Base-by-base conservation (phyloP, 305 asterid species). In the Fraxinus xanthoxyloides region DNA sequence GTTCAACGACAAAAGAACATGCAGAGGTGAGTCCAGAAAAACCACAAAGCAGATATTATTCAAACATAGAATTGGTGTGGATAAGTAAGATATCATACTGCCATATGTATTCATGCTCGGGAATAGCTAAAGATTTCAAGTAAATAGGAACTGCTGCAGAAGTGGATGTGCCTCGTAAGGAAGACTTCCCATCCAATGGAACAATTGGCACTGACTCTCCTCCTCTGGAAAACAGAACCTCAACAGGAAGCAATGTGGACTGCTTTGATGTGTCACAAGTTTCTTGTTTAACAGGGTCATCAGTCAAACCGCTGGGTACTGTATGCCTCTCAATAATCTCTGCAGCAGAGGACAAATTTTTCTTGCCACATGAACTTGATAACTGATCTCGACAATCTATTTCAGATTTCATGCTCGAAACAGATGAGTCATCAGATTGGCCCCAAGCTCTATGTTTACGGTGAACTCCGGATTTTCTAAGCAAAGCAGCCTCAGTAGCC, bases 401-500 rank as follows among this genome's bases (percentile, higher is more conserved):
- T 54, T 88, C 94, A 85, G 83, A 46, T 76, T 85, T 87, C 82
- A 83, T 72, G 77, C 76, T 89, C 35, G 88, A 83, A 65, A 79
- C 76, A 19, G 93, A 81, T 72, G 88, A 80, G 77, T 85, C 96
- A 80, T 89, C 93, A 54, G 89, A 81, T 76, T 90, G 97, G 79
- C 86, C 87, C 46, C 77, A 19, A 83, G 89, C 88, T 87, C 88
- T 90, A 81, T 85, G 87, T 87, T 86, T 94, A 76, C 91, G 82
- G 85, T 82, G 90, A 79, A 92, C 86, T 79, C 92, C 96, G 9
- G 98, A 98, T 86, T 93, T 95, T 88, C 85, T 93, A 77, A 90
- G 90, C 88, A 89, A 89, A 70, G 98, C 97, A 81, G 98, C 98
- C 88, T 94, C 94, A 83, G 94, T 87, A 85, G 98, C 98, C 85